phyloP scores from a whole-genome alignment of 345 rosid genomes.

The Salix arbutifolia region DNA sequence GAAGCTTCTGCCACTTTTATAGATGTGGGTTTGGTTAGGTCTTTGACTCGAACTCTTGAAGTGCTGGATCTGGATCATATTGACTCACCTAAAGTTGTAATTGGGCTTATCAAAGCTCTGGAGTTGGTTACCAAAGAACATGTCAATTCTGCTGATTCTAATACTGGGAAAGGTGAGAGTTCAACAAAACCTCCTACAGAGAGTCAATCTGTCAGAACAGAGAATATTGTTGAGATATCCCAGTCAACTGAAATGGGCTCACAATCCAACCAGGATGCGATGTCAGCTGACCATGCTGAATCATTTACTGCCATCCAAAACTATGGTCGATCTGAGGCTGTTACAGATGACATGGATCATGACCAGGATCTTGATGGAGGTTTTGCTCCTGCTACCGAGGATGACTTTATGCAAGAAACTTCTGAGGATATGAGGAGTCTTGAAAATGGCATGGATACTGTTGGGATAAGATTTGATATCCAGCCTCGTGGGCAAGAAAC shows the following conservation, averaged over 20 bases:
- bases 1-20: constrained; percentile 89
- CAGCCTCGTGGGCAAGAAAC: constrained; percentile 72
- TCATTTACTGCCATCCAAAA: constrained; percentile 46
- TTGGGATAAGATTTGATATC: constrained; percentile 74
- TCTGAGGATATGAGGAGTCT: constrained; percentile 67
- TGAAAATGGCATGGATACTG: constrained; percentile 64
- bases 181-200: constrained; percentile 46
- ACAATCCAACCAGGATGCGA: constrained; percentile 53
- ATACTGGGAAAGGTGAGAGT: constrained; percentile 58
- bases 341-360: constrained; percentile 91
- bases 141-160: constrained; percentile 58
- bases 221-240: constrained; percentile 48
- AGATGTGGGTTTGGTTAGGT: constrained; percentile 79
- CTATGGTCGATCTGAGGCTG: constrained; percentile 74
- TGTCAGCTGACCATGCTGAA: constrained; percentile 49
- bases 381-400: constrained; percentile 63
- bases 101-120: constrained; percentile 72
- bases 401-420: constrained; percentile 86
- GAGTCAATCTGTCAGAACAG: constrained; percentile 49
- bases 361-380: constrained; percentile 85
- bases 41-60: constrained; percentile 72
- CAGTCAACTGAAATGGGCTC: constrained; percentile 52
- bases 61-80: constrained; percentile 83
- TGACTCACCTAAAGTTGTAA: constrained; percentile 83
- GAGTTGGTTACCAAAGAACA: constrained; percentile 94